Percentiles rank a stretch among this genome's conserved stretches.
Conservation (phyloP, 2,329 filamentous ascomycete species). For the Cordyceps tenuipes region DNA sequence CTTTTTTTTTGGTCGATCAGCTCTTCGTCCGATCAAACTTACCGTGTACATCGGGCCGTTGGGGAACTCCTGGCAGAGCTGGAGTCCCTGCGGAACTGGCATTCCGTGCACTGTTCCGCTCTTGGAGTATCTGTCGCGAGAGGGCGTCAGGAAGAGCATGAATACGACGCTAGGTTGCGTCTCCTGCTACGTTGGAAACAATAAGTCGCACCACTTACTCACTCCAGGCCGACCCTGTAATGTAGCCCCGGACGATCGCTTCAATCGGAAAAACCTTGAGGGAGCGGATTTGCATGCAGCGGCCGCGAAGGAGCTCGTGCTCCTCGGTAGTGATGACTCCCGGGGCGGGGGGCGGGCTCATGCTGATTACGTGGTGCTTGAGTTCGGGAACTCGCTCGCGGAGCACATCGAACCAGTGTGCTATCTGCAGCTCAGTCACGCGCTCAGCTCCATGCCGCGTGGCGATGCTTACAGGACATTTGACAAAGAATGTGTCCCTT, state of each 20-base stretch:
- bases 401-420: constrained; percentile 48
- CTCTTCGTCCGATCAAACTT: constrained; percentile 25
- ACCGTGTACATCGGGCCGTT: constrained; percentile 50
- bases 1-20: background rate
- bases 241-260: constrained; percentile 66
- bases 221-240: constrained; percentile 76
- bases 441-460: background rate
- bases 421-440: constrained; percentile 17
- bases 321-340: constrained; percentile 32
- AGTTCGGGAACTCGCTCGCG: constrained; percentile 37
- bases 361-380: constrained; percentile 44
- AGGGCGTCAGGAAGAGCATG: background rate
- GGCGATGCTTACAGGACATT: constrained; percentile 19
- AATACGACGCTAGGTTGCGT: background rate
- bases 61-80: constrained; percentile 62
- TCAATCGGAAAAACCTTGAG: constrained; percentile 64
- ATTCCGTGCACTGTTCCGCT: constrained; percentile 75
- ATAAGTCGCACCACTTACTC: constrained; percentile 36
- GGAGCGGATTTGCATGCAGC: constrained; percentile 70
- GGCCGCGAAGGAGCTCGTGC: constrained; percentile 45
- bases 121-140: constrained; percentile 42
- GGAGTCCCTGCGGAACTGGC: constrained; percentile 55
- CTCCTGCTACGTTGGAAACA: background rate
- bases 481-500: constrained; percentile 46
- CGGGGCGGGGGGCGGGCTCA: constrained; percentile 30